Conservation (phyloP, 2,329 filamentous ascomycete species). For the Diaporthe sp. region DNA sequence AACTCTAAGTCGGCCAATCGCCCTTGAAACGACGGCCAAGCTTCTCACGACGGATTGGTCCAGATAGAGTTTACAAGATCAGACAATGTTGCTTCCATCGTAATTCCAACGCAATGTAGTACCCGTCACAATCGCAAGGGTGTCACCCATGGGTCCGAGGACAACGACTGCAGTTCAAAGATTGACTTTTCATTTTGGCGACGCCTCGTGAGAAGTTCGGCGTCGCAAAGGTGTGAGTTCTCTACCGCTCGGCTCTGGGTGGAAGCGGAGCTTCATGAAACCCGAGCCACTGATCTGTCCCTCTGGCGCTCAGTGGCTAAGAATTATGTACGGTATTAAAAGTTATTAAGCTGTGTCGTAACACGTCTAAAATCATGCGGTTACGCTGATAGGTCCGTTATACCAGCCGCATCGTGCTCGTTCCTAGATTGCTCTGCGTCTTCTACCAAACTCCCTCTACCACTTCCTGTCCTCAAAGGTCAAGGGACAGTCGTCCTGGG, state of each 20-base stretch:
- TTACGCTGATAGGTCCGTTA: conserved; percentile 21
- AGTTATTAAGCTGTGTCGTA: conserved; percentile 39
- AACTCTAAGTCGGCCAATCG: conserved; percentile 26
- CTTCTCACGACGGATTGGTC: conserved; percentile 3
- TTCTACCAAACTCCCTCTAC: conserved; percentile 48
- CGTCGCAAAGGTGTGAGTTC: background rate
- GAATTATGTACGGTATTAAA: conserved; percentile 39
- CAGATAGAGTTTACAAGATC: conserved; percentile 24
- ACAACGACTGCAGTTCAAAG: background rate
- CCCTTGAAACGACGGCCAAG: background rate
- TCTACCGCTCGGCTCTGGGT: background rate
- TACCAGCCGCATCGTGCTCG: conserved; percentile 18
- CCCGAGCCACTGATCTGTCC: background rate
- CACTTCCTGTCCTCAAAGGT: conserved; percentile 74
- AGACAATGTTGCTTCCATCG: conserved; percentile 14
- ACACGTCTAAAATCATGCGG: conserved; percentile 33
- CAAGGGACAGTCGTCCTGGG: conserved; percentile 85
- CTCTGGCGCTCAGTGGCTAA: background rate
- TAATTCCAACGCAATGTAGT: background rate
- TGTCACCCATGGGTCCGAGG: background rate
- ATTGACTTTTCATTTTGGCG: background rate
- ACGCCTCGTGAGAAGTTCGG: too few species aligned
- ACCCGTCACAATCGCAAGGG: conserved; percentile 1
- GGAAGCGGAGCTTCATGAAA: background rate
- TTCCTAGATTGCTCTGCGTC: background rate